These are phyloP conservation scores for Septoria petroselini DNA, from an alignment of 2,329 filamentous ascomycete species.

Conservation along the genomic window DNA sequence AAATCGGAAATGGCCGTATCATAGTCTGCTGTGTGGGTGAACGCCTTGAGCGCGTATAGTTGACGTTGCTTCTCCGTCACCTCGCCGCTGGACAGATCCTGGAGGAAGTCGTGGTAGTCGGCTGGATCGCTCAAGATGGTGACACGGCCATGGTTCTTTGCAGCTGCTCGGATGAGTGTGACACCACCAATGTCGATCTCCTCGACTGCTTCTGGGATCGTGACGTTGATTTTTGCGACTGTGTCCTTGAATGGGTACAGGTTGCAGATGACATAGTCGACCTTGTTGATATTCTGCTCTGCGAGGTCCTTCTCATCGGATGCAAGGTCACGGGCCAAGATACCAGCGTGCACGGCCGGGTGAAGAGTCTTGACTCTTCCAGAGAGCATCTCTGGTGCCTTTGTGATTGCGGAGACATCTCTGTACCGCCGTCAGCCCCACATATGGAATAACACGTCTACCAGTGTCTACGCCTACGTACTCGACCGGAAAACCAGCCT, in stretches of 20 bases:
- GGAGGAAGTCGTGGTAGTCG: constrained; percentile 92
- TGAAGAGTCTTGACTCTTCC: constrained; percentile 94
- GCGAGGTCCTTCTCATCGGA: constrained; percentile 96
- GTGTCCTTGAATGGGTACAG: constrained; percentile 99
- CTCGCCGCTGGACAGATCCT: constrained; percentile 81
- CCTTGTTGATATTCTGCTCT: constrained; percentile 90
- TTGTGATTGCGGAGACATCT: constrained; percentile 94
- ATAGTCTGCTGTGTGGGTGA: constrained; percentile 97
- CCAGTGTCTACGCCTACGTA: constrained; percentile 51
- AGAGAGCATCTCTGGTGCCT: constrained; percentile 91
- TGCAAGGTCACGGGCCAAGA: constrained; percentile 88
- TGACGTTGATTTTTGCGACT: constrained; percentile 93
- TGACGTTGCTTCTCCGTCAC: constrained; percentile 83
- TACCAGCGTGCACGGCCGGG: constrained; percentile 71
- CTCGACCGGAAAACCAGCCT: constrained; percentile 94
- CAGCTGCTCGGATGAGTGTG: constrained; percentile 89
- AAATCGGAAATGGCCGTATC: constrained; percentile 92
- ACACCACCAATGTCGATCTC: constrained; percentile 99
- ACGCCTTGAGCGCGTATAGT: constrained; percentile 91
- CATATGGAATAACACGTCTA: background rate
- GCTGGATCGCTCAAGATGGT: constrained; percentile 91
- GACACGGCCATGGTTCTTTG: constrained; percentile 95
- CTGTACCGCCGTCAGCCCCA: constrained; percentile 45
- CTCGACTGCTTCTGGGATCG: constrained; percentile 92
- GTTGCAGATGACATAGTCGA: constrained; percentile 95